phyloP scores from a whole-genome alignment of 75 land plant genomes.

The Picea sitchensis region DNA sequence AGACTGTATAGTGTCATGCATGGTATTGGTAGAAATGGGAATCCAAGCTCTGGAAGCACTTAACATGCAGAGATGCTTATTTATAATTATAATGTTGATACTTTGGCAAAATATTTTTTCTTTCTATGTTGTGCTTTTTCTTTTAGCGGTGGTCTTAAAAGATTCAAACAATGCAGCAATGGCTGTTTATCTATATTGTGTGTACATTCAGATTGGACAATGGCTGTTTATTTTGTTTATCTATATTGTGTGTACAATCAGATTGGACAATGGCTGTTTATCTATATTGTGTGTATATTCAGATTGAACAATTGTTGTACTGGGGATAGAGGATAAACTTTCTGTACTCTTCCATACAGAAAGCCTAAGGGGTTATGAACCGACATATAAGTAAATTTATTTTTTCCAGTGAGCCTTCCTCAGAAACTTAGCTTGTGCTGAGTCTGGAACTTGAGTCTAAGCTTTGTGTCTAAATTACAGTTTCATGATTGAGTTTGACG shows the following conservation, averaged over 20 bases:
- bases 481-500: neutral
- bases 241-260: neutral
- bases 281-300: neutral
- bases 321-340: neutral
- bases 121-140: neutral
- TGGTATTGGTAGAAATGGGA: conserved; percentile 2
- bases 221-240: neutral
- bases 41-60: neutral
- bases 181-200: neutral
- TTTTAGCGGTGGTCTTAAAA: neutral
- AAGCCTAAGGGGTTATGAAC: conserved; percentile 1
- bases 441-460: neutral
- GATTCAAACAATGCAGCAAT: conserved; percentile 1
- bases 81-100: neutral
- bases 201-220: neutral
- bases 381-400: neutral
- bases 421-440: neutral
- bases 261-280: neutral
- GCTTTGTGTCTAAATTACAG: neutral
- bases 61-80: neutral
- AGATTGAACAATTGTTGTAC: neutral
- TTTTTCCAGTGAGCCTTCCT: neutral
- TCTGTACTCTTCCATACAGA: neutral
- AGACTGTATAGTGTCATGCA: neutral
- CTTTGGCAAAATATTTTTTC: neutral